These are phyloP conservation scores for Vitis amurensis DNA, from an alignment of 164 flowering plant genomes.

Conservation along the genomic window DNA sequence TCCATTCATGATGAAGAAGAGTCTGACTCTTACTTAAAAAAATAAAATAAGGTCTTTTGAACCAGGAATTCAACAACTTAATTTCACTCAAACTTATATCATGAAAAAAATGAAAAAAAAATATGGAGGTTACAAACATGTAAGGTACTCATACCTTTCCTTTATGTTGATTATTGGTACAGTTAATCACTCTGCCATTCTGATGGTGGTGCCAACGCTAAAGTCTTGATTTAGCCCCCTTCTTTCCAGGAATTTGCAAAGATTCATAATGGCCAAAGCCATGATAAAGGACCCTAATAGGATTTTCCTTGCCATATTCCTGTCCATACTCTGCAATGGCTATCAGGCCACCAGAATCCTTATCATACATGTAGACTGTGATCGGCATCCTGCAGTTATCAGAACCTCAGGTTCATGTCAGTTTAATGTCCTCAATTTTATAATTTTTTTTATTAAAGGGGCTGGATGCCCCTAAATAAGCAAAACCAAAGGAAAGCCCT, in stretches of 20 bases:
- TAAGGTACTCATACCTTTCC: no score
- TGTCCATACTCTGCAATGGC: slow-evolving; percentile 92
- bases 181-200: neutral
- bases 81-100: no score
- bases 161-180: neutral
- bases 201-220: slow-evolving; percentile 10
- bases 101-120: no score
- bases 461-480: neutral
- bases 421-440: neutral
- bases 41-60: no score
- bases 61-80: no score
- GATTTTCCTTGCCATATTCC: slow-evolving; percentile 85
- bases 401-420: neutral
- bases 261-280: slow-evolving; percentile 96
- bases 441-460: neutral
- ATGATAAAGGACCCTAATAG: slow-evolving; percentile 78
- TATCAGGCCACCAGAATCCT: slow-evolving; percentile 73
- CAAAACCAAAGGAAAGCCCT: neutral
- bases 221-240: slow-evolving; percentile 48
- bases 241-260: slow-evolving; percentile 54
- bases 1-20: no score
- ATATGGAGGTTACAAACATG: no score
- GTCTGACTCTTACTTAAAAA: no score
- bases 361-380: slow-evolving; percentile 82
- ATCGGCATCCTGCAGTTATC: slow-evolving; percentile 80